Base-by-base conservation (phyloP, 495 filamentous ascomycete species). In the Letharia lupina region DNA sequence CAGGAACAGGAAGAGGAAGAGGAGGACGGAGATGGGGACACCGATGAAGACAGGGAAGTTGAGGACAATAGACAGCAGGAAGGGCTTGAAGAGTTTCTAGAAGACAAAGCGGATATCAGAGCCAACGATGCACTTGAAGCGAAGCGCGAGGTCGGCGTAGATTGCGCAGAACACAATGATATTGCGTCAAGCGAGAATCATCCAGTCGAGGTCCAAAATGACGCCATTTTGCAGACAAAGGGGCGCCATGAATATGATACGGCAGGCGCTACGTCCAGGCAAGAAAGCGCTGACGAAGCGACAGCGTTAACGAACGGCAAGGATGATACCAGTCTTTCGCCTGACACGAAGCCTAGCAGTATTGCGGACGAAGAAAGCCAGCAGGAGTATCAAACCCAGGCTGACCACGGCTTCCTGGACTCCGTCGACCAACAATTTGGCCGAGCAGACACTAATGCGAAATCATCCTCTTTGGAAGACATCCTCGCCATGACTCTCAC, bases 401-500 rank as follows among this genome's bases (percentile, higher is more conserved):
- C 73, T 39, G 45, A 69, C 40, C 68, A 65, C n/a, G 23, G 65
- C n/a, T 65, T 64, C 44, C 60, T 66, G n/a, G 66, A 76, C 50
- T 52, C 58, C 12, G 47, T 68, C 18, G 41, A 59, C 37, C 40
- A 62, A 66, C 40, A 68, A 35, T 7, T 31, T 7, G 52, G 9
- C 28, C 10, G 33, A 37, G 44, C 31, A 54, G 41, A 61, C n/a
- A 5, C 39, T 40, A 37, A 56, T 67, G 62, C 13, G 28, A 1
- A 37, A 57, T 7, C 45, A 2, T 47, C 33, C 20, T 58, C 64
- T 11, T 45, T n/a, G 18, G 44, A 67, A 20, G 71, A 79, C 16
- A 69, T 92, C 6, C 75, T 91, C 35, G 89, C 81, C 40, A 80
- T 94, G 76, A 82, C 83, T 5, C 77, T 96, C 41, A 86, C 84